phyloP scores from a whole-genome alignment of 768 basidiomycete genomes.

The Termitomyces sp. region DNA sequence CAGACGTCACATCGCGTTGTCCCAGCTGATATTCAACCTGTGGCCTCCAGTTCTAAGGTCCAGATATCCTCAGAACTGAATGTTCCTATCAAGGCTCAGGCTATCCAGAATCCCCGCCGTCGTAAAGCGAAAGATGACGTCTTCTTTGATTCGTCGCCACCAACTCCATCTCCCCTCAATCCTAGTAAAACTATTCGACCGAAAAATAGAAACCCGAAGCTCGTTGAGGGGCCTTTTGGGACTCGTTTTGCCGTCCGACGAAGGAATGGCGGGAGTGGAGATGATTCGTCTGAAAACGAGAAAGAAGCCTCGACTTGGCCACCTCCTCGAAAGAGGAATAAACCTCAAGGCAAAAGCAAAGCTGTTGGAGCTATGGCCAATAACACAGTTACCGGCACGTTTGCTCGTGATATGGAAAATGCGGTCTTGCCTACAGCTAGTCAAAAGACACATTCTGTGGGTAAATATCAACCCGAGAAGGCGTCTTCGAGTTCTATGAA shows the following conservation, averaged over 20 bases:
- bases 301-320: constrained; percentile 17
- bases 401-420: not conserved
- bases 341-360: constrained; percentile 5
- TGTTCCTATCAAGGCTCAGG: not conserved
- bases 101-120: not conserved
- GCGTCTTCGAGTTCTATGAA: not conserved
- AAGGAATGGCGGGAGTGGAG: not conserved
- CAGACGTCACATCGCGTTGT: not conserved
- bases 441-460: not conserved
- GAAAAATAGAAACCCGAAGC: constrained; percentile 9
- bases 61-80: constrained; percentile 1
- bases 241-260: constrained; percentile 16
- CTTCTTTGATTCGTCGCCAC: constrained; percentile 7
- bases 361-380: not conserved
- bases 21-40: constrained; percentile 4
- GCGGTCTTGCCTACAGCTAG: not conserved
- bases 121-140: constrained; percentile 10
- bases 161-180: constrained; percentile 2
- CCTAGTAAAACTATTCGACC: not conserved
- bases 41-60: constrained; percentile 12
- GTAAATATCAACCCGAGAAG: not conserved
- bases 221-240: constrained; percentile 25
- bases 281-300: constrained; percentile 14
- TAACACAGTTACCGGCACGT: not conserved
- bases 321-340: constrained; percentile 14